Conservation (phyloP, 345 rosid genomes). For the Camelina laxa region DNA sequence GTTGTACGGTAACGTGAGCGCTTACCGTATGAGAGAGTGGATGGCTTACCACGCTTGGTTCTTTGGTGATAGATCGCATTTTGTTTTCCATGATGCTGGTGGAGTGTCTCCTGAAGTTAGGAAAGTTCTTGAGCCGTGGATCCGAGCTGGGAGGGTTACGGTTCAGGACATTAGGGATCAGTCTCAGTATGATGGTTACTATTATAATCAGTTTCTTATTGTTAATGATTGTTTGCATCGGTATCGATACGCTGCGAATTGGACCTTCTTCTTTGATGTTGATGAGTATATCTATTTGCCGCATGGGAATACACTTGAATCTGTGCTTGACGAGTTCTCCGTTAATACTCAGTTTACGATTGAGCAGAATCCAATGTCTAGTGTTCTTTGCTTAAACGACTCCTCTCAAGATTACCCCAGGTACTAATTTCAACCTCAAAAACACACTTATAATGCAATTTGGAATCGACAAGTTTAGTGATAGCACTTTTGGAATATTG, state of each 20-base stretch:
- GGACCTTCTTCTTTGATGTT: conserved; percentile 90
- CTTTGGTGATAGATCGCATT: conserved; percentile 82
- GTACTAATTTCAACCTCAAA: conserved; percentile 38
- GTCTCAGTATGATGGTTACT: conserved; percentile 73
- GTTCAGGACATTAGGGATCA: conserved; percentile 75
- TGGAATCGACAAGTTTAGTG: background rate
- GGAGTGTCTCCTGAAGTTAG: conserved; percentile 67
- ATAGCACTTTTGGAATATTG: background rate
- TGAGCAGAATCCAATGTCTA: conserved; percentile 92
- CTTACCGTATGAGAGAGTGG: conserved; percentile 79
- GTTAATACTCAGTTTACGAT: conserved; percentile 80
- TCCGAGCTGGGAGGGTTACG: conserved; percentile 72
- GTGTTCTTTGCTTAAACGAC: conserved; percentile 73
- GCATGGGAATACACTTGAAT: conserved; percentile 50
- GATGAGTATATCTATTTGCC: conserved; percentile 88
- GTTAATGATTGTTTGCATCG: conserved; percentile 88
- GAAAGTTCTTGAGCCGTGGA: conserved; percentile 77
- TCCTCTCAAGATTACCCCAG: conserved; percentile 60
- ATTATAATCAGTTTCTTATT: conserved; percentile 83
- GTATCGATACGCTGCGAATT: conserved; percentile 66
- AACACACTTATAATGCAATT: background rate
- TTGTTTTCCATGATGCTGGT: conserved; percentile 89
- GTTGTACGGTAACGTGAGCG: conserved; percentile 71
- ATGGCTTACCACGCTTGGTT: conserved; percentile 95
- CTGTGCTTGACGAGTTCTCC: conserved; percentile 64